Base-by-base conservation (phyloP, 306 rosid genomes). In the Casuarina glauca region DNA sequence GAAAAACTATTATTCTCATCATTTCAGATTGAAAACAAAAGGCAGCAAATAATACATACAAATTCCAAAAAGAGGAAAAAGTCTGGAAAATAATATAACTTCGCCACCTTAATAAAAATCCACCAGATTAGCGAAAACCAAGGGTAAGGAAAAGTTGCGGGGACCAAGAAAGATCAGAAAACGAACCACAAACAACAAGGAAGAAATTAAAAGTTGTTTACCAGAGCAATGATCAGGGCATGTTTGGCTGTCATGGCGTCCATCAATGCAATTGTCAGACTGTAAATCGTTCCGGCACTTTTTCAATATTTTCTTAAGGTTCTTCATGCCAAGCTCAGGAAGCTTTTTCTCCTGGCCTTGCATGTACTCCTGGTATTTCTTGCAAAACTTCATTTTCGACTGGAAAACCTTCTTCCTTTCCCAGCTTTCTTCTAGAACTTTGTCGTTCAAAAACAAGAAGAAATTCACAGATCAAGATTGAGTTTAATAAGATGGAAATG, bases 351-450 rank as follows among this genome's bases (percentile, higher is more conserved):
- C 82, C 71, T 95, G 97, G 62, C 86, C 88, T 80, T 89, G 91
- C 93, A 93, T 86, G 91, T 88, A 95, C 72, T 91, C 85, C 69
- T 87, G 92, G 79, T 95, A 95, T 81, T 74, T 89, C 89, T 95
- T 95, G 87, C 98, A 93, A 86, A 95, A 95, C 84, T 95, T 95
- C 98, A 95, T 95, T 50, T 82, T 86, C 70, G 69, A 55, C 58
- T 15, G 70, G 45, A 41, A 80, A 66, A 73, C 3, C 10, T 3
- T 4, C 10, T 13, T 35, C 54, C 53, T 70, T 41, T 72, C 58
- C 74, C 6, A 4, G 58, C 38, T 42, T 44, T 51, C 70, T 43
- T 36, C 44, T 35, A 62, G 69, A 62, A 62, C 13, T n/a, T 36
- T 36, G 32, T 13, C 13, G 5, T 35, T 62, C 69, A 6, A 13